A percentile compares a stretch with the other conserved stretches of the same genome.
phyloP scores from a whole-genome alignment of 2,329 filamentous ascomycete species.

The Cladorrhinum sp. region DNA sequence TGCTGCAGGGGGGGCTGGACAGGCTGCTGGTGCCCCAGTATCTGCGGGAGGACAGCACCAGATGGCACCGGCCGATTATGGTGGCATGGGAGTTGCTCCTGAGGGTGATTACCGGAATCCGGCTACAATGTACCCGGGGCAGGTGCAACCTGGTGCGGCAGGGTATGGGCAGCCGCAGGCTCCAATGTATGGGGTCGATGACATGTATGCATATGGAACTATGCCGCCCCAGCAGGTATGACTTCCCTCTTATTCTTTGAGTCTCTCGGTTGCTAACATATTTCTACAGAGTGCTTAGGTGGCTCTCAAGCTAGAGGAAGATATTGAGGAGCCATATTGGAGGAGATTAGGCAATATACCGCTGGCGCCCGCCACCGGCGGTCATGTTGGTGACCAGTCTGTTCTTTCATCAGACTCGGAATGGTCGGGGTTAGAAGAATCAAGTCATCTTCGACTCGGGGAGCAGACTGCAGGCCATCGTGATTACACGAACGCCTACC shows the following conservation, averaged over 20 bases:
- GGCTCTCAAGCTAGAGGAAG: neutral
- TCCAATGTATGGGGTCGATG: constrained; percentile 78
- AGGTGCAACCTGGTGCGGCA: constrained; percentile 70
- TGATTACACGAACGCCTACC: neutral
- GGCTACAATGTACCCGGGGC: constrained; percentile 75
- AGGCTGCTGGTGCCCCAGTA: constrained; percentile 46
- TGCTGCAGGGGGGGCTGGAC: constrained; percentile 36
- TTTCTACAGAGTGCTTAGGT: constrained; percentile 19
- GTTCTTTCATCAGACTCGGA: neutral
- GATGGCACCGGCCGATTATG: constrained; percentile 61
- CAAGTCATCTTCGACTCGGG: neutral
- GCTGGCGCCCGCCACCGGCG: neutral
- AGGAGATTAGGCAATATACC: neutral
- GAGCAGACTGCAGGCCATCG: neutral
- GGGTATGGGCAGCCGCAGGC: constrained; percentile 76
- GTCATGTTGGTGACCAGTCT: neutral
- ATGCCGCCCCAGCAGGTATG: constrained; percentile 82
- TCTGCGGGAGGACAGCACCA: constrained; percentile 46
- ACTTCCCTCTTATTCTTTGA: constrained; percentile 14
- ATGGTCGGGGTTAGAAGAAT: neutral
- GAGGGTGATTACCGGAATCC: constrained; percentile 79
- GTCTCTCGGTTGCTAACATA: neutral
- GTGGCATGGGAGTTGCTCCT: constrained; percentile 59
- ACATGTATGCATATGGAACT: constrained; percentile 79
- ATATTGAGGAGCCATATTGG: neutral